Evolutionary conservation across 305 asterid genomes (phyloP).

Genomic region (Fraxinus dipetala): DNA sequence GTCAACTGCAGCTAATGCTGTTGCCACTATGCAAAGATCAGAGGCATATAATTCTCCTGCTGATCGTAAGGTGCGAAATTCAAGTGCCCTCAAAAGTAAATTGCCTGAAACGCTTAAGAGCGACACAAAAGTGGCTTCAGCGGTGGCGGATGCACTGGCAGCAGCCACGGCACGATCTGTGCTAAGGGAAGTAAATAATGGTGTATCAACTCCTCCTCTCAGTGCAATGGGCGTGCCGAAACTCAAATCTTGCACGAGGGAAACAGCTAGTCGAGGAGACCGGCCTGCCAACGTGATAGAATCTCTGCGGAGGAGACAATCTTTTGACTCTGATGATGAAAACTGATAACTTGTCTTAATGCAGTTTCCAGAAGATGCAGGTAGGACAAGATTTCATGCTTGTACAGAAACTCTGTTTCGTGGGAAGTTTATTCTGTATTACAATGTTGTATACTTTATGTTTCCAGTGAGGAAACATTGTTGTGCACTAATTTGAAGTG

Average conservation of each 20-base stretch:
- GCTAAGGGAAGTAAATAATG: constrained; percentile 63
- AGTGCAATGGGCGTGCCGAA: constrained; percentile 78
- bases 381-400: background rate
- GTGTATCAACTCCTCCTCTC: constrained; percentile 66
- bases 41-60: constrained; percentile 41
- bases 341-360: constrained; percentile 28
- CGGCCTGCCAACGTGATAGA: constrained; percentile 37
- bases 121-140: constrained; percentile 59
- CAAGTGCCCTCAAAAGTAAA: constrained; percentile 27
- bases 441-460: background rate
- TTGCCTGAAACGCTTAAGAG: constrained; percentile 24
- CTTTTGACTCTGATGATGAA: constrained; percentile 76
- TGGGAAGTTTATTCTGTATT: background rate
- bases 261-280: constrained; percentile 24
- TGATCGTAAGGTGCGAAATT: constrained; percentile 25
- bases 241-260: constrained; percentile 51
- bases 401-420: background rate
- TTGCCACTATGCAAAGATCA: constrained; percentile 48
- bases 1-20: constrained; percentile 60
- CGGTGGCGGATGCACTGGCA: constrained; percentile 70
- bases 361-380: background rate
- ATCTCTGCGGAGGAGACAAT: constrained; percentile 69
- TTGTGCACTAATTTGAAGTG: background rate
- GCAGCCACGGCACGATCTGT: constrained; percentile 64
- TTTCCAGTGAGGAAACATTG: background rate